Base-by-base conservation (phyloP, 2,329 filamentous ascomycete species). In the Talaromyces sp. region DNA sequence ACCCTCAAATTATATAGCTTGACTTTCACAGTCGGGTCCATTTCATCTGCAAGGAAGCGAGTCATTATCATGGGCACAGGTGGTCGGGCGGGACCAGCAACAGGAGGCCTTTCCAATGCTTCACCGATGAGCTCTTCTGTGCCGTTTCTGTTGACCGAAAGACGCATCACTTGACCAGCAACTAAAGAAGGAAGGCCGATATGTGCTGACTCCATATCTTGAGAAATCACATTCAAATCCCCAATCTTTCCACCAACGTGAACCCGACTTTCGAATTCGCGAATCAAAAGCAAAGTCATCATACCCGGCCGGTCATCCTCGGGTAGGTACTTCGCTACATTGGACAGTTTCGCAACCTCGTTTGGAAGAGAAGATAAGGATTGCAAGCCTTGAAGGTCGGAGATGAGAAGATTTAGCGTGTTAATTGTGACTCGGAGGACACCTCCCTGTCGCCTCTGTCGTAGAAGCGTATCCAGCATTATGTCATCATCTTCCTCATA, bases 301-400 rank as follows among this genome's bases (percentile, higher is more conserved):
- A 97, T 79, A 0, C 94, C 94, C 2, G 94, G 94, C 1, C 92
- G 85, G 67, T 99, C 93, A 73, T 99, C 94, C 67, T 99, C 93
- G 0, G 94, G 93, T 2, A 99, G 81, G 71, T 97, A 97, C 71
- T 97, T 97, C 7, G 93, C 85, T 27, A 99, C 91, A 0, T 87
- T 92, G 0, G 92, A 90, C 5, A 99, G 80, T 65, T 89, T 91
- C 6, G 88, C 83, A 54, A 97, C 73, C 68, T 99, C 94, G 64
- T 90, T 87, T 0, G 84, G 88, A 9, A 99, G 81, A 11, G 83
- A 82, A 8, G 88, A 84, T 14, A 99, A 79, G 48, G 85, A 83
- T 10, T 84, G 79, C 17, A 96, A 77, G 65, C 88, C 85, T 11
- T 84, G 79, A 43, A 91, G 75, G 62, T 87, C 85, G 8, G 81